These are phyloP conservation scores for Podospora comata DNA, from an alignment of 495 filamentous ascomycete species.

Conservation along the genomic window DNA sequence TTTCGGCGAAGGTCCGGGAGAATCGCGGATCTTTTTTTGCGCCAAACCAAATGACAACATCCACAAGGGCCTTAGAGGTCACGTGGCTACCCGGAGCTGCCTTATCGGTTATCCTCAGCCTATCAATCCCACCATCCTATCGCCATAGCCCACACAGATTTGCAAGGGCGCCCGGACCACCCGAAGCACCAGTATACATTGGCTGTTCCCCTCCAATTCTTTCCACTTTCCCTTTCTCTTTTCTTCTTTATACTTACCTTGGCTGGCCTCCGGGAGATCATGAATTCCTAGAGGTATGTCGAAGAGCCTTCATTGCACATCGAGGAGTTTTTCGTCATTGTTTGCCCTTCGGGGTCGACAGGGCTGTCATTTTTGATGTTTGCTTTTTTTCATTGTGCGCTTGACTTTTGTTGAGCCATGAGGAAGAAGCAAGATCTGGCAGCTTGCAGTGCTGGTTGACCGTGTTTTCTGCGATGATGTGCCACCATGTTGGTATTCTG, in stretches of 20 bases:
- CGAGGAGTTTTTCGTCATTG: constrained; percentile 31
- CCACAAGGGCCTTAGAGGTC: not conserved
- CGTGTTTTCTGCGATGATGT: no score
- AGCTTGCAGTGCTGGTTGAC: no score
- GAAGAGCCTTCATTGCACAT: constrained; percentile 40
- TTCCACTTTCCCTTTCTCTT: constrained; percentile 15
- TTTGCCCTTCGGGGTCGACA: constrained; percentile 43
- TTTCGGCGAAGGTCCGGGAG: constrained; percentile 31
- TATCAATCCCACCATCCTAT: not conserved
- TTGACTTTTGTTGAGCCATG: constrained; percentile 23
- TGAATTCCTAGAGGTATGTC: constrained; percentile 25
- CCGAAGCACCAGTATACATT: constrained; percentile 1
- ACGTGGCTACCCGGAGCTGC: not conserved
- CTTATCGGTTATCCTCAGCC: no score
- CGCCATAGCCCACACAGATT: not conserved
- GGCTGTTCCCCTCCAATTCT: not conserved
- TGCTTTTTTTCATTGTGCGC: constrained; percentile 32
- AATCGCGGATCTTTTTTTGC: constrained; percentile 26
- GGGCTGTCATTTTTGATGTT: constrained; percentile 39
- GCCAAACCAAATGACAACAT: not conserved
- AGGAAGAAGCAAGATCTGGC: constrained; percentile 24
- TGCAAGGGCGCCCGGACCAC: constrained; percentile 25
- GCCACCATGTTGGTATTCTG: no score
- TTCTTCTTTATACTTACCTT: constrained; percentile 35
- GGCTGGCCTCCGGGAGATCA: constrained; percentile 24